These are phyloP conservation scores for Cladorrhinum samala DNA, from an alignment of 495 filamentous ascomycete species.

Conservation along the genomic window DNA sequence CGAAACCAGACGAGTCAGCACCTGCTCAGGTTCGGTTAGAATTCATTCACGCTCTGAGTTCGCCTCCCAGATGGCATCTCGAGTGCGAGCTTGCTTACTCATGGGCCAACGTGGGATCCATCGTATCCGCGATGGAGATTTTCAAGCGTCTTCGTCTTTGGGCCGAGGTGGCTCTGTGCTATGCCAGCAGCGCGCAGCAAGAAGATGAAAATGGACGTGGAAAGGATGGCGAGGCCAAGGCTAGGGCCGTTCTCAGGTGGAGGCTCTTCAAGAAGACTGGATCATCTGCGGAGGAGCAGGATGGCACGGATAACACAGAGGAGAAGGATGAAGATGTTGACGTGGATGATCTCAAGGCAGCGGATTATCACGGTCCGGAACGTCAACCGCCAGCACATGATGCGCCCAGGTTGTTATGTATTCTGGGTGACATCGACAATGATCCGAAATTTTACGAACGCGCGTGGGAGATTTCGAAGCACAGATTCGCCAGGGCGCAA, in stretches of 20 bases:
- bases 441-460: slow-evolving; percentile 68
- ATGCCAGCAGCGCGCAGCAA: slow-evolving; percentile 51
- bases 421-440: slow-evolving; percentile 83
- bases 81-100: slow-evolving; percentile 88
- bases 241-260: slow-evolving; percentile 62
- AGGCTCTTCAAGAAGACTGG: slow-evolving; percentile 65
- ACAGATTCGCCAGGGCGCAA: slow-evolving; percentile 80
- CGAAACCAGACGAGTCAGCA: slow-evolving; percentile 71
- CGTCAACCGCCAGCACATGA: slow-evolving; percentile 66
- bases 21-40: slow-evolving; percentile 65
- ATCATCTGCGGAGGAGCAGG: slow-evolving; percentile 16
- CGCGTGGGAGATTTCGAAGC: slow-evolving; percentile 80
- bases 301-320: too few relatives aligned
- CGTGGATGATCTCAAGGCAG: slow-evolving; percentile 43
- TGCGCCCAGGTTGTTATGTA: slow-evolving; percentile 86
- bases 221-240: slow-evolving; percentile 64
- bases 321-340: slow-evolving; percentile 47
- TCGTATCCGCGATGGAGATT: slow-evolving; percentile 88
- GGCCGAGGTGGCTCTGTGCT: slow-evolving; percentile 92
- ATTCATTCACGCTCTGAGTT: slow-evolving; percentile 75
- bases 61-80: slow-evolving; percentile 85
- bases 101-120: slow-evolving; percentile 80
- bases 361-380: slow-evolving; percentile 52
- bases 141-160: slow-evolving; percentile 92
- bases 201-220: slow-evolving; percentile 56